Percentiles rank a stretch among this genome's conserved stretches.
Conservation (phyloP, 2,329 filamentous ascomycete genomes). For the Trichoderma arundinaceum region DNA sequence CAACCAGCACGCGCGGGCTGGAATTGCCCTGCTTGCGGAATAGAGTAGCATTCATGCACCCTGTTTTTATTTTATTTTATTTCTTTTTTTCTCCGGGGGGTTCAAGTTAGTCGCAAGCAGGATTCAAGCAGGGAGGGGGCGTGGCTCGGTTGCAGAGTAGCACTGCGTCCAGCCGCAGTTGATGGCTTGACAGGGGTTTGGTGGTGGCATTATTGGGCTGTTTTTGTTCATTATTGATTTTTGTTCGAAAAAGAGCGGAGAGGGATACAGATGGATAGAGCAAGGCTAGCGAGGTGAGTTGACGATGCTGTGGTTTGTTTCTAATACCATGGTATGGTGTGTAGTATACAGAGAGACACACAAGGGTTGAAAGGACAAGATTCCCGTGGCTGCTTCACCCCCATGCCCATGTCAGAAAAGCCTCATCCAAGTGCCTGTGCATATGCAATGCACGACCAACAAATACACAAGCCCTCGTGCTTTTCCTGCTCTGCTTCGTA, state of each 20-base stretch:
- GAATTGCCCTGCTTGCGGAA: neutral
- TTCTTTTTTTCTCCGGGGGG: neutral
- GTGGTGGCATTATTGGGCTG: too few relatives aligned
- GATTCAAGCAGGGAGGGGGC: slow-evolving; percentile 11
- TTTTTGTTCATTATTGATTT: too few relatives aligned
- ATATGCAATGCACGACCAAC: slow-evolving; percentile 19
- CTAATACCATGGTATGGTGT: too few relatives aligned
- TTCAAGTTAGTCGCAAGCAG: neutral
- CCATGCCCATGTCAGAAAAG: neutral
- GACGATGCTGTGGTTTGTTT: too few relatives aligned
- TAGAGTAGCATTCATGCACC: neutral
- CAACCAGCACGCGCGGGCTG: neutral
- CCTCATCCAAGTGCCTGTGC: neutral
- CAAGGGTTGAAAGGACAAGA: slow-evolving; percentile 1
- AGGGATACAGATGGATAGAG: too few relatives aligned
- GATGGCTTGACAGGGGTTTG: slow-evolving; percentile 13
- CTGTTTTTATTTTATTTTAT: neutral
- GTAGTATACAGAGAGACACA: too few relatives aligned
- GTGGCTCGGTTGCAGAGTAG: slow-evolving; percentile 16
- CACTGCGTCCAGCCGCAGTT: slow-evolving; percentile 17
- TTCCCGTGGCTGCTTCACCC: slow-evolving; percentile 18
- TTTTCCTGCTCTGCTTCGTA: neutral
- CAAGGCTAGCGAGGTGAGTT: too few relatives aligned
- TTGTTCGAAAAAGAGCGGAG: neutral
- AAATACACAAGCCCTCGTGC: neutral